Percentiles rank a stretch among this genome's conserved stretches.
Evolutionary conservation across 148 eudicot species (phyloP).

Genomic region (Persicaria tinctoria): DNA sequence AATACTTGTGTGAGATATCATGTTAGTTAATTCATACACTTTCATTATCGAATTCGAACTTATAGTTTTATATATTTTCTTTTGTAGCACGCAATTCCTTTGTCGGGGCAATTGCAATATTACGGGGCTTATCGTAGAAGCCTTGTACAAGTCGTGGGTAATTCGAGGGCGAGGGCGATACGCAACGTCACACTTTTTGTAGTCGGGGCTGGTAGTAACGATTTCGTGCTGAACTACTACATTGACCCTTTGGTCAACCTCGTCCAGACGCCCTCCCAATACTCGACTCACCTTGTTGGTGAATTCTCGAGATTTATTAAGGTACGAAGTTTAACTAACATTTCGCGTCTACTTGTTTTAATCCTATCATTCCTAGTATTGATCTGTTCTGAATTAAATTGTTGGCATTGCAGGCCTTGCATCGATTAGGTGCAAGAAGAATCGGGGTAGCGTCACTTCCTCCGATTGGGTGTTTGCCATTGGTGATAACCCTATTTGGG

Average conservation of each 20-base stretch:
- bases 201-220: conserved; percentile 23
- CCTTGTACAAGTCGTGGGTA: conserved; percentile 44
- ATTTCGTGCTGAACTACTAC: conserved; percentile 50
- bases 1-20: too few species aligned
- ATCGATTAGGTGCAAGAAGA: conserved; percentile 73
- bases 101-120: conserved; percentile 57
- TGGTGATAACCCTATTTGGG: conserved; percentile 58
- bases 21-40: too few species aligned
- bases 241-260: conserved; percentile 63
- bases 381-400: too few species aligned
- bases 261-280: conserved; percentile 61
- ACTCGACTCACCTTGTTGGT: conserved; percentile 53
- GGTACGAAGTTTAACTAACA: conserved; percentile 24
- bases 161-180: conserved; percentile 49
- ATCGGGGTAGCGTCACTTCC: conserved; percentile 94
- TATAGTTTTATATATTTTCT: background rate
- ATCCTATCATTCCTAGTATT: background rate
- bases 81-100: conserved; percentile 73
- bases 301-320: conserved; percentile 47
- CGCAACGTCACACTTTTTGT: conserved; percentile 53
- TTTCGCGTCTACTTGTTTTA: background rate
- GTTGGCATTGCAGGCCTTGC: conserved; percentile 36
- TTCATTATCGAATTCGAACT: background rate
- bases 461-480: conserved; percentile 80
- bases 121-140: conserved; percentile 76